Conservation (phyloP, 768 basidiomycete genomes). For the Tephrocybe sp. region DNA sequence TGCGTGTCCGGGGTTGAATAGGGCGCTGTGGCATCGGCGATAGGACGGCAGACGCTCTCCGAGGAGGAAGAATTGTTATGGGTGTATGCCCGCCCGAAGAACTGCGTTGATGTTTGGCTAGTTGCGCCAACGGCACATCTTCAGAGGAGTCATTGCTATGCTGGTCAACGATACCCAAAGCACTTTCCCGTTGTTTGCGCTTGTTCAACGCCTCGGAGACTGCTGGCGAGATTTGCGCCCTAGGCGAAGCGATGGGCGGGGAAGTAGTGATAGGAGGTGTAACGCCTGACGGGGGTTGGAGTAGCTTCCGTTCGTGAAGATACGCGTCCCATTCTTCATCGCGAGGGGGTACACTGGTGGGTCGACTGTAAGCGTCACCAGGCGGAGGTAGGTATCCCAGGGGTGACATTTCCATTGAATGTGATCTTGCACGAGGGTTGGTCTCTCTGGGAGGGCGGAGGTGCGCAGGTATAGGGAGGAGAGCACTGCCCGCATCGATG, state of each 20-base stretch:
- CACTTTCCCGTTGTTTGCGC: slow-evolving; percentile 72
- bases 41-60: slow-evolving; percentile 36
- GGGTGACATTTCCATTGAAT: slow-evolving; percentile 69
- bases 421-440: slow-evolving; percentile 68
- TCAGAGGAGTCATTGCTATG: slow-evolving; percentile 43
- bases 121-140: slow-evolving; percentile 44
- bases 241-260: slow-evolving; percentile 37
- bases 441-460: slow-evolving; percentile 68
- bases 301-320: slow-evolving; percentile 78
- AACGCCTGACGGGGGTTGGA: slow-evolving; percentile 81
- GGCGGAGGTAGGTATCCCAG: slow-evolving; percentile 41
- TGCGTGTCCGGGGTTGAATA: slow-evolving; percentile 55
- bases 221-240: slow-evolving; percentile 63
- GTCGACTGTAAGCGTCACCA: slow-evolving; percentile 61
- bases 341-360: slow-evolving; percentile 71
- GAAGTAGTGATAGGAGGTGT: slow-evolving; percentile 77
- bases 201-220: slow-evolving; percentile 73
- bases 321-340: slow-evolving; percentile 88
- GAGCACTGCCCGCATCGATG: slow-evolving; percentile 57
- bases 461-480: slow-evolving; percentile 50
- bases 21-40: slow-evolving; percentile 53
- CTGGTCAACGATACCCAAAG: slow-evolving; percentile 47
- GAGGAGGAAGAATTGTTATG: slow-evolving; percentile 49
- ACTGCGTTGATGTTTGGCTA: slow-evolving; percentile 27
- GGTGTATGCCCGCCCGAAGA: slow-evolving; percentile 32